Conservation (phyloP, 352 stramenopile species). For the Pythium dissotocum region DNA sequence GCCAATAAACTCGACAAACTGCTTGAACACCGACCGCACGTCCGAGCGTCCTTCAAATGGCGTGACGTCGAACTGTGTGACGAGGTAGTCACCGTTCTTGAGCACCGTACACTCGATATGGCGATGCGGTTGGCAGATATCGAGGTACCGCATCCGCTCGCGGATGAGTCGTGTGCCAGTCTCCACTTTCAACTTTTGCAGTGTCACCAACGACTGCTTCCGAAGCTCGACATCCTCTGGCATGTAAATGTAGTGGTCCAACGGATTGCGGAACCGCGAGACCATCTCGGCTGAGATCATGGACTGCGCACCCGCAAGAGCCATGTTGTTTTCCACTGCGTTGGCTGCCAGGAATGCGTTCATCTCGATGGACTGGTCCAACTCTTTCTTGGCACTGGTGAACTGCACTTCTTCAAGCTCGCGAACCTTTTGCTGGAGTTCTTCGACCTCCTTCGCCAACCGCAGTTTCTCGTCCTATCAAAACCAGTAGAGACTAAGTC, state of each 20-base stretch:
- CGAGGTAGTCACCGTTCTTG: slow-evolving; percentile 17
- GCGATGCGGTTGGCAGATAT: slow-evolving; percentile 17
- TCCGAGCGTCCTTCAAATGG: slow-evolving; percentile 14
- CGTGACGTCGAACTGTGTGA: slow-evolving; percentile 14
- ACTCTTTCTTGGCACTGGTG: background rate
- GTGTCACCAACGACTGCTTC: slow-evolving; percentile 1
- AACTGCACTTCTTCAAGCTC: background rate
- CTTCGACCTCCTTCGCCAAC: slow-evolving; percentile 5
- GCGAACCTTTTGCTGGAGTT: slow-evolving; percentile 1
- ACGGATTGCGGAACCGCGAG: slow-evolving; percentile 11
- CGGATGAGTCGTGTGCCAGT: background rate
- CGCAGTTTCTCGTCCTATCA: slow-evolving; percentile 1
- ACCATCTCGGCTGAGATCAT: slow-evolving; percentile 10
- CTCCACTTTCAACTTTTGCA: background rate
- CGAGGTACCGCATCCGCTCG: slow-evolving; percentile 10
- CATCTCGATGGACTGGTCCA: slow-evolving; percentile 6
- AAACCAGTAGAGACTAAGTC: too few relatives aligned
- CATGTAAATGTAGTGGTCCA: slow-evolving; percentile 22
- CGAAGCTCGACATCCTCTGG: slow-evolving; percentile 5
- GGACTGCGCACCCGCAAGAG: slow-evolving; percentile 11
- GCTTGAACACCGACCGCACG: slow-evolving; percentile 14
- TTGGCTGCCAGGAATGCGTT: slow-evolving; percentile 10
- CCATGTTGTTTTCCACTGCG: slow-evolving; percentile 11
- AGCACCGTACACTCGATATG: slow-evolving; percentile 14
- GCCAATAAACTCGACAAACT: slow-evolving; percentile 8